Evolutionary conservation across 257 asterid genomes (phyloP).

Genomic region (Solanum arcanum): DNA sequence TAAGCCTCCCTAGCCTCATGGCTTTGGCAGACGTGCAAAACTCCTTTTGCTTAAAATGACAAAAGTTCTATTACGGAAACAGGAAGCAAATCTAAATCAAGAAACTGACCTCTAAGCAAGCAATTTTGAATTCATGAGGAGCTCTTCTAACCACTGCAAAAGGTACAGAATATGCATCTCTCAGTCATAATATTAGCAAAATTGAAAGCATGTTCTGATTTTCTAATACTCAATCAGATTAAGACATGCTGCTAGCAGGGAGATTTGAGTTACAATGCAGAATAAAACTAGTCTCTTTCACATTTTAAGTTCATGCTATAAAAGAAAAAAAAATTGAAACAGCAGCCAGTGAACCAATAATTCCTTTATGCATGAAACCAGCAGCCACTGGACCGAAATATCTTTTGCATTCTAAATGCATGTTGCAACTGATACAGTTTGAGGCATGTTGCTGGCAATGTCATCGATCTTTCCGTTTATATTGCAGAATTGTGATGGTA

Average conservation of each 20-base stretch:
- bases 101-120: constrained; percentile 65
- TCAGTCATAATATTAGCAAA: background rate
- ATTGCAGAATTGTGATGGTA: background rate
- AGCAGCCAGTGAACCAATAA: background rate
- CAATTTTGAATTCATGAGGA: constrained; percentile 79
- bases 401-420: background rate
- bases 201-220: background rate
- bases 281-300: background rate
- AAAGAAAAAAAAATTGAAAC: background rate
- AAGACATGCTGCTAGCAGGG: background rate
- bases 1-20: background rate
- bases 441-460: background rate
- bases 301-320: background rate
- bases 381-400: background rate
- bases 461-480: background rate
- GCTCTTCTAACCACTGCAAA: constrained; percentile 77
- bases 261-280: background rate
- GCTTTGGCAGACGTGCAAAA: background rate
- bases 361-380: background rate
- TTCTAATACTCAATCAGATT: background rate
- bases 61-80: background rate
- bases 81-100: background rate
- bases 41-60: background rate
- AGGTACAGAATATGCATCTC: constrained; percentile 8
- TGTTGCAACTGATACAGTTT: background rate